Evolutionary conservation across 2,329 filamentous ascomycete species (phyloP).

Genomic region (Westerdykella sp.): DNA sequence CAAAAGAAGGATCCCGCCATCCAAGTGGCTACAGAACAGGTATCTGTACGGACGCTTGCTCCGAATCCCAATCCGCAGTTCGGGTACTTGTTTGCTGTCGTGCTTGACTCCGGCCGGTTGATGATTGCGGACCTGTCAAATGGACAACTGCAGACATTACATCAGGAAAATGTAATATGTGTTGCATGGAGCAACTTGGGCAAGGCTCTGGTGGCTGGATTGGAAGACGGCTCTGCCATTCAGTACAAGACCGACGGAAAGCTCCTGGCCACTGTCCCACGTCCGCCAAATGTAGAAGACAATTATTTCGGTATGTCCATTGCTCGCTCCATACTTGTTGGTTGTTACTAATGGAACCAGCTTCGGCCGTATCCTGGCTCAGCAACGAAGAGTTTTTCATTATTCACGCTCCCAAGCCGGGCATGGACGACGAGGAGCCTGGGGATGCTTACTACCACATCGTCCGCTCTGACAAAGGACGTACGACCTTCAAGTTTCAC

Average conservation of each 20-base stretch:
- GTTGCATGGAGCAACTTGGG: constrained; percentile 88
- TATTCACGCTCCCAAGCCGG: constrained; percentile 50
- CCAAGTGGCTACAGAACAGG: constrained; percentile 69
- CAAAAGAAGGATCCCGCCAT: constrained; percentile 60
- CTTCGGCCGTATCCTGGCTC: constrained; percentile 80
- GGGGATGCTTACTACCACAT: constrained; percentile 71
- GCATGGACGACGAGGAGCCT: constrained; percentile 42
- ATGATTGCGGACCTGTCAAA: constrained; percentile 71
- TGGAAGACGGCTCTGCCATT: constrained; percentile 69
- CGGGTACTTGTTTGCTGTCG: constrained; percentile 70
- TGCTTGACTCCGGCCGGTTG: constrained; percentile 74
- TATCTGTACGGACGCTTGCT: constrained; percentile 64
- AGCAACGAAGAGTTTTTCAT: constrained; percentile 80
- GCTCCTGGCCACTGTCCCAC: constrained; percentile 71
- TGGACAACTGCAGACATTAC: constrained; percentile 47
- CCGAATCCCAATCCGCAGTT: constrained; percentile 74
- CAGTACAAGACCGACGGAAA: constrained; percentile 81
- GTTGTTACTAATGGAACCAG: constrained; percentile 36
- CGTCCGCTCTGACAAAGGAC: constrained; percentile 59
- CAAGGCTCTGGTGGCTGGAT: constrained; percentile 84
- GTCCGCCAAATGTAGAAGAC: constrained; percentile 59
- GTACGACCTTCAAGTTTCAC: constrained; percentile 61
- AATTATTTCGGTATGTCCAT: constrained; percentile 60
- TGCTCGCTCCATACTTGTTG: background rate
- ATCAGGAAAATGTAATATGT: constrained; percentile 73